Evolutionary conservation across 2,329 filamentous ascomycete genomes (phyloP).

Genomic region (Didymella exigua): DNA sequence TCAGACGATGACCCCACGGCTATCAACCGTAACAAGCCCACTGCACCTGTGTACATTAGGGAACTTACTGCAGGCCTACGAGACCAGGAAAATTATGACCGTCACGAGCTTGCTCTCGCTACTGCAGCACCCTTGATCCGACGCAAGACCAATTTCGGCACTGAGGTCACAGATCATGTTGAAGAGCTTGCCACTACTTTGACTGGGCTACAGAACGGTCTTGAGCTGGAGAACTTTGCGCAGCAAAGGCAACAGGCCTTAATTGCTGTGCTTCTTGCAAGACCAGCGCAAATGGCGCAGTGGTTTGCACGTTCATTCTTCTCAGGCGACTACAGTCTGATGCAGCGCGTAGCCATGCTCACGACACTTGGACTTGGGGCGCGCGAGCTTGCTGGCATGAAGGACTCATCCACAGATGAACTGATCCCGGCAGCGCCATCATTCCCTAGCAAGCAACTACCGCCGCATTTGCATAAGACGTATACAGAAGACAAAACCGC

Average conservation of each 20-base stretch:
- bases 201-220: conserved; percentile 82
- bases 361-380: conserved; percentile 81
- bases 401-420: conserved; percentile 58
- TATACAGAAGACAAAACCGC: conserved; percentile 59
- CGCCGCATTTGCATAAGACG: conserved; percentile 72
- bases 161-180: conserved; percentile 82
- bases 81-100: conserved; percentile 82
- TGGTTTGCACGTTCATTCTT: conserved; percentile 89
- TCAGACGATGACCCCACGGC: conserved; percentile 92
- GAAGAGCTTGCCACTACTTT: conserved; percentile 79
- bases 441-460: conserved; percentile 83
- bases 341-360: conserved; percentile 81
- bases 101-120: conserved; percentile 77
- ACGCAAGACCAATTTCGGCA: conserved; percentile 85
- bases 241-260: conserved; percentile 78
- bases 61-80: conserved; percentile 80
- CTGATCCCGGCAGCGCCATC: conserved; percentile 49
- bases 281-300: conserved; percentile 76
- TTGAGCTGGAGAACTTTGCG: conserved; percentile 74
- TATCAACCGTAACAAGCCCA: conserved; percentile 80
- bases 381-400: conserved; percentile 81
- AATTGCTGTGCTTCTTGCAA: conserved; percentile 77
- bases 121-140: conserved; percentile 82
- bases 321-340: conserved; percentile 86
- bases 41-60: conserved; percentile 86